Evolutionary conservation across 2,329 filamentous ascomycete species (phyloP).

Genomic region (Fusarium sp.): DNA sequence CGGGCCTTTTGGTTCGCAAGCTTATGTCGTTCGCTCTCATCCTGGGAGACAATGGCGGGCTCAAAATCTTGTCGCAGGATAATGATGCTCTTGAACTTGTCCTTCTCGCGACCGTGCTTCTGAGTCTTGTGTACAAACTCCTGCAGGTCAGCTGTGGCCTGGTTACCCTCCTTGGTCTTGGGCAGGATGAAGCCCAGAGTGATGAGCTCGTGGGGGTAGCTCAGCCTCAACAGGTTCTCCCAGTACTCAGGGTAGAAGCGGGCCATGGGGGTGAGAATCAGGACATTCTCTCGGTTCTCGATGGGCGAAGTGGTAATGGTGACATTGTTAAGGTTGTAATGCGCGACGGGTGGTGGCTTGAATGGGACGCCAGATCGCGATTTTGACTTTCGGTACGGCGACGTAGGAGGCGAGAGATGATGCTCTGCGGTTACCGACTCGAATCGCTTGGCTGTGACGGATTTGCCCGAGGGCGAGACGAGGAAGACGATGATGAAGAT

Average conservation of each 20-base stretch:
- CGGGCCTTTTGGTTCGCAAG: conserved; percentile 89
- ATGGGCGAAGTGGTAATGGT: conserved; percentile 83
- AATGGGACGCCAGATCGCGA: conserved; percentile 47
- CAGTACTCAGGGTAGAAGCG: conserved; percentile 96
- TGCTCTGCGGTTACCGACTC: conserved; percentile 60
- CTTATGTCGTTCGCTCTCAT: conserved; percentile 91
- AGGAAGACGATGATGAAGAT: conserved; percentile 78
- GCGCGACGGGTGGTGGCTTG: conserved; percentile 83
- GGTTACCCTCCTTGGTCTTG: conserved; percentile 91
- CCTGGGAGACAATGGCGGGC: conserved; percentile 81
- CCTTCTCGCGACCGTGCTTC: conserved; percentile 77
- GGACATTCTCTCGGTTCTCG: conserved; percentile 83
- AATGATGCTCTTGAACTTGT: conserved; percentile 91
- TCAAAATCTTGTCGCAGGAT: conserved; percentile 97
- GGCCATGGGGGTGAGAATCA: conserved; percentile 92
- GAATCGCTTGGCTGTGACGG: conserved; percentile 59
- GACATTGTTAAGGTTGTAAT: conserved; percentile 95
- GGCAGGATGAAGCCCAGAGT: conserved; percentile 96
- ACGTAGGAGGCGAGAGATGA: conserved; percentile 58
- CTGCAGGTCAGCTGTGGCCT: conserved; percentile 85
- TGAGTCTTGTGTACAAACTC: conserved; percentile 88
- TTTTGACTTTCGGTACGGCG: conserved; percentile 57
- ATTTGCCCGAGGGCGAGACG: conserved; percentile 64
- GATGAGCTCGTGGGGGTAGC: conserved; percentile 94
- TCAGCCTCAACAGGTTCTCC: conserved; percentile 87